Conservation (phyloP, 805 yeast genomes). For the Lipomyces starkeyi region DNA sequence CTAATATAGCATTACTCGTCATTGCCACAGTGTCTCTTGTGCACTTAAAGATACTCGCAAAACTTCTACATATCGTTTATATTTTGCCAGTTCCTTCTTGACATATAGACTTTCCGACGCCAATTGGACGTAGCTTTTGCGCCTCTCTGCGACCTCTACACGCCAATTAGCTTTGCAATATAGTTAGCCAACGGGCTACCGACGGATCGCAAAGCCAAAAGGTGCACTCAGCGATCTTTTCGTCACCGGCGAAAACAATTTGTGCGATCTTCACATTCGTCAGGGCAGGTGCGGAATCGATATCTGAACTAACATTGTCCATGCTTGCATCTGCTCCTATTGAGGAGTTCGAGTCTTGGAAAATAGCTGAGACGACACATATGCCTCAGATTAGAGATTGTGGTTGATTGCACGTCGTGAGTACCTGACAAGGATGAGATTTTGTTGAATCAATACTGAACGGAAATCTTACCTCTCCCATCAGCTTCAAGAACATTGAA, state of each 20-base stretch:
- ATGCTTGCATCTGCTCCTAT: background rate
- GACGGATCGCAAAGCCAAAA: conserved; percentile 7
- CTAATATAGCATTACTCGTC: conserved; percentile 18
- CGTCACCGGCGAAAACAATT: background rate
- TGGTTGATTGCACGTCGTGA: background rate
- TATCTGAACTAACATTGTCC: background rate
- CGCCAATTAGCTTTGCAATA: background rate
- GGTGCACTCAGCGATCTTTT: background rate
- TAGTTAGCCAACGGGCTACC: background rate
- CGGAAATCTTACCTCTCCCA: background rate
- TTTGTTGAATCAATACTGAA: background rate
- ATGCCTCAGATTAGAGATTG: background rate
- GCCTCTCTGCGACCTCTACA: background rate
- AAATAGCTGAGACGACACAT: background rate
- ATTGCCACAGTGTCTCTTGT: background rate
- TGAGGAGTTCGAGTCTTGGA: background rate
- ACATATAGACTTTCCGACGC: conserved; percentile 45
- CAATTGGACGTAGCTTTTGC: conserved; percentile 44
- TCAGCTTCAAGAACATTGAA: background rate
- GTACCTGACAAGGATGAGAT: background rate
- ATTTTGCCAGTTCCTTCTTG: conserved; percentile 43
- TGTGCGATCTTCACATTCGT: background rate
- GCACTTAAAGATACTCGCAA: conserved; percentile 37
- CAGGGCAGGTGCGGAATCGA: background rate
- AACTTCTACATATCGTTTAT: conserved; percentile 41